A percentile compares a stretch with the other conserved stretches of the same genome.
Conservation (phyloP, 148 eudicot genomes). For the Camellia lanceoleosa region DNA sequence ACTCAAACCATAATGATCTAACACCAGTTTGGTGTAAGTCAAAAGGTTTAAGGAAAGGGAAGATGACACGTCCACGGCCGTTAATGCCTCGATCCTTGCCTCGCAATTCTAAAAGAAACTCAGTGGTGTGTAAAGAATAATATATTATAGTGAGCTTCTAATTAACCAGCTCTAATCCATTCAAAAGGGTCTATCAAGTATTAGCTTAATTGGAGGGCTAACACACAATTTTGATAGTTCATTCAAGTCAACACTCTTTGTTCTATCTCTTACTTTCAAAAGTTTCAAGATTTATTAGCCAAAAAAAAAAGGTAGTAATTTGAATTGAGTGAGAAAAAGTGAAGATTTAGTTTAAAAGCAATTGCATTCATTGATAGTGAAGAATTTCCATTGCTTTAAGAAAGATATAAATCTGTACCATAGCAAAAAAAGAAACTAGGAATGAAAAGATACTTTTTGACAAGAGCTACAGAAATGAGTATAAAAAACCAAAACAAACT, state of each 20-base stretch:
- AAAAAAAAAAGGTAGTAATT: neutral
- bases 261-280: neutral
- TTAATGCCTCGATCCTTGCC: neutral
- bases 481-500: neutral
- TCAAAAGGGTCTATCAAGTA: too few relatives aligned
- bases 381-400: neutral
- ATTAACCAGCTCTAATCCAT: too few relatives aligned
- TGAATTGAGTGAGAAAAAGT: neutral
- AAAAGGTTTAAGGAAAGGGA: neutral
- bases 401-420: neutral
- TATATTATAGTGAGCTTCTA: too few relatives aligned
- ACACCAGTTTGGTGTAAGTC: neutral
- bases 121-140: neutral
- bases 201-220: too few relatives aligned
- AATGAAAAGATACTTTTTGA: neutral
- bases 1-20: neutral
- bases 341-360: neutral
- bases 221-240: neutral
- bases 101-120: neutral
- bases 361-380: neutral
- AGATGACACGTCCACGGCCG: neutral
- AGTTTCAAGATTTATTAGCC: neutral
- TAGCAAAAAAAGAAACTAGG: neutral
- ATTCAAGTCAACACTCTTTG: neutral
- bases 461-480: neutral